Evolutionary conservation across 257 asterid species (phyloP).

Genomic region (Misopates orontium): DNA sequence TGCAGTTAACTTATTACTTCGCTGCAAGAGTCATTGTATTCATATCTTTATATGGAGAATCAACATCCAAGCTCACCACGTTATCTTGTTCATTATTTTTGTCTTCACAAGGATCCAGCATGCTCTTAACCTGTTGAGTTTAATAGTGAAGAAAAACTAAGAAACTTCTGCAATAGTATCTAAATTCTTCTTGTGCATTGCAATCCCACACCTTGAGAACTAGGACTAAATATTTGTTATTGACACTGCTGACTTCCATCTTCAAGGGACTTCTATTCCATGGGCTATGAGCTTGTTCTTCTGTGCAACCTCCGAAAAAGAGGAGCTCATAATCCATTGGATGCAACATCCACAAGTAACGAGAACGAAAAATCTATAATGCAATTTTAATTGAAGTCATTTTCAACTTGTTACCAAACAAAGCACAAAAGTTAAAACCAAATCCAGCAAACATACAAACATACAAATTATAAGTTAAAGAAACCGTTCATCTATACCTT

Average conservation of each 20-base stretch:
- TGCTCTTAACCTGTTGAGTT: conserved; percentile 79
- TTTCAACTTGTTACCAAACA: too few relatives aligned
- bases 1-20: conserved; percentile 49
- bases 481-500: too few relatives aligned
- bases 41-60: conserved; percentile 54
- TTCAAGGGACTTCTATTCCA: conserved; percentile 83
- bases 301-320: conserved; percentile 82
- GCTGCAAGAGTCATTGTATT: conserved; percentile 61
- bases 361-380: conserved; percentile 4
- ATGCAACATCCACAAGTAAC: conserved; percentile 50
- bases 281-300: conserved; percentile 71
- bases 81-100: conserved; percentile 66
- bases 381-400: background rate
- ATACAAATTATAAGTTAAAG: too few relatives aligned
- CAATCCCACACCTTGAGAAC: conserved; percentile 70
- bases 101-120: conserved; percentile 93
- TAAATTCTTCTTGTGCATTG: conserved; percentile 7
- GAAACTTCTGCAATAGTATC: conserved; percentile 19
- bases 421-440: too few relatives aligned
- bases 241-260: conserved; percentile 89
- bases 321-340: conserved; percentile 96
- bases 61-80: conserved; percentile 64
- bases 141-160: conserved; percentile 16
- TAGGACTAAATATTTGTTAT: conserved; percentile 80
- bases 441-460: too few relatives aligned